phyloP scores from a whole-genome alignment of 257 asterid species.

The Solanum appendiculatum region DNA sequence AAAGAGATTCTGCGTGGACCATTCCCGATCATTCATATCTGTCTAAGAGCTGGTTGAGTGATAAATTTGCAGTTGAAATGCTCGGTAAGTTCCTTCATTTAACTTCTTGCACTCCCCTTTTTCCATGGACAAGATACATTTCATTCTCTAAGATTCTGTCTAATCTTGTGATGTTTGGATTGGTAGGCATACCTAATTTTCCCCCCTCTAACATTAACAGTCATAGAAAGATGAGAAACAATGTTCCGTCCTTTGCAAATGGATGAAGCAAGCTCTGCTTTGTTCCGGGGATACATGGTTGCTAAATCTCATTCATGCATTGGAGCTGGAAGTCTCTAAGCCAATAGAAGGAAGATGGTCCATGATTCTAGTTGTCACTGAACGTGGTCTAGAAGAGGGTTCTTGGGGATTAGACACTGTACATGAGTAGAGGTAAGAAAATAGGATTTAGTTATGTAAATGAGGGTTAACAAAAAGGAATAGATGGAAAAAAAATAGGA shows the following conservation, averaged over 20 bases:
- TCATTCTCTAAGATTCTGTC: not conserved
- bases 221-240: not conserved
- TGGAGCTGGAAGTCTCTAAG: not conserved
- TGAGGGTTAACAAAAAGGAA: slow-evolving; percentile 20
- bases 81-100: slow-evolving; percentile 17
- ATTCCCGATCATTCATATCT: slow-evolving; percentile 9
- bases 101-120: not conserved
- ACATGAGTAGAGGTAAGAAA: slow-evolving; percentile 48
- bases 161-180: not conserved
- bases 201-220: not conserved
- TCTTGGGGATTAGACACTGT: slow-evolving; percentile 28
- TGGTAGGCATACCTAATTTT: not conserved
- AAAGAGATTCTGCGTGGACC: slow-evolving; percentile 5
- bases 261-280: not conserved
- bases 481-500: slow-evolving; percentile 16
- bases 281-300: not conserved
- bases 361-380: not conserved
- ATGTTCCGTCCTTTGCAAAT: not conserved
- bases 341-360: not conserved
- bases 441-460: slow-evolving; percentile 46
- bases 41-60: slow-evolving; percentile 4
- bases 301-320: not conserved
- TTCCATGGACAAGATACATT: not conserved
- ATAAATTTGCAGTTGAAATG: not conserved
- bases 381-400: slow-evolving; percentile 8